Evolutionary conservation across 73 alveolate genomes (phyloP).

Genomic region (Blepharisma stoltei): DNA sequence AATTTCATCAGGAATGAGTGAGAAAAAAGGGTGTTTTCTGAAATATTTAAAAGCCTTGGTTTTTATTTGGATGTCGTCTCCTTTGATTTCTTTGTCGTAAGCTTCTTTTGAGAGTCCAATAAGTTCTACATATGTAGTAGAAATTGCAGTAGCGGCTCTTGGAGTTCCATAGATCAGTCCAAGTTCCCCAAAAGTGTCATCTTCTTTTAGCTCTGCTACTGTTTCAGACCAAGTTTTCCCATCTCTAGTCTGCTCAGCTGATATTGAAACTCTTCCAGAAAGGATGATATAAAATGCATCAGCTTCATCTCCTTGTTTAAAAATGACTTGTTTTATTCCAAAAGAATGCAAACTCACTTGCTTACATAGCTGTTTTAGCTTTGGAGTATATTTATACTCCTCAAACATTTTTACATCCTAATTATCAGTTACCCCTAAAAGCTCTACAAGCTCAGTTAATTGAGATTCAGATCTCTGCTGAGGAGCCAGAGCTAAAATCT

Average conservation of each 20-base stretch:
- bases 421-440: not conserved
- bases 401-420: conserved; percentile 11
- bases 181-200: conserved; percentile 70
- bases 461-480: not conserved
- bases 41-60: conserved; percentile 37
- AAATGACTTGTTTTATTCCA: conserved; percentile 16
- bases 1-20: conserved; percentile 19
- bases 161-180: conserved; percentile 66
- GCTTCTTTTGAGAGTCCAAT: conserved; percentile 40
- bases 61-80: conserved; percentile 29
- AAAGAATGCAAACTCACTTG: not conserved
- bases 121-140: conserved; percentile 40
- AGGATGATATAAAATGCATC: conserved; percentile 27
- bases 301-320: conserved; percentile 30
- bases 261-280: conserved; percentile 27
- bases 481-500: not conserved
- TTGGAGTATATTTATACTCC: conserved; percentile 22
- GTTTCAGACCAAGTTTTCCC: not conserved
- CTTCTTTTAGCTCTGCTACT: conserved; percentile 10
- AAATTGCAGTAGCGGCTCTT: conserved; percentile 72
- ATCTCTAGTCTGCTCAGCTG: not conserved
- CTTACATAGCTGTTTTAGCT: not conserved
- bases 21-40: conserved; percentile 43
- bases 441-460: not conserved
- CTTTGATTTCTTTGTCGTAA: conserved; percentile 35